These are phyloP conservation scores for Solanum hybrid DNA, from an alignment of 305 asterid species.

Conservation along the genomic window DNA sequence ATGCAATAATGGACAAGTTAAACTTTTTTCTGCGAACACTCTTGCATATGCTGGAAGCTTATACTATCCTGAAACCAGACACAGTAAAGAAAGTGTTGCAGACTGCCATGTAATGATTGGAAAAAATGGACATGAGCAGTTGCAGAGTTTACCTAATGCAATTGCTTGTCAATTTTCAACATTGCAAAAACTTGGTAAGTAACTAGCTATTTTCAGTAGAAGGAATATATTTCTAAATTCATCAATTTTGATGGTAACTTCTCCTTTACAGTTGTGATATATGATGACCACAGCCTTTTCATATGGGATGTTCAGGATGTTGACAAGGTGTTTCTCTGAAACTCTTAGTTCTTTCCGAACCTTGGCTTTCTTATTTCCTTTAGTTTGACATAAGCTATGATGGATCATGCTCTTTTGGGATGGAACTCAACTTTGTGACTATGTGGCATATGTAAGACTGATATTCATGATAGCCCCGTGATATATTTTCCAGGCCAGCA, in stretches of 20 bases:
- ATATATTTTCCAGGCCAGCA: slow-evolving; percentile 50
- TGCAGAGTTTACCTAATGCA: slow-evolving; percentile 46
- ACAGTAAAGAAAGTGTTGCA: slow-evolving; percentile 21
- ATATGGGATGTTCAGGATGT: slow-evolving; percentile 49
- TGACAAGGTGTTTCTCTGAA: slow-evolving; percentile 27
- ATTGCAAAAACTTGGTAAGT: slow-evolving; percentile 50
- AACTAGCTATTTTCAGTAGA: slow-evolving; percentile 6
- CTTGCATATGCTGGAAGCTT: slow-evolving; percentile 45
- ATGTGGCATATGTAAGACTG: slow-evolving; percentile 24
- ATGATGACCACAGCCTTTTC: slow-evolving; percentile 49
- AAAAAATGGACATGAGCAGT: slow-evolving; percentile 20
- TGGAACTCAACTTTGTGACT: slow-evolving; percentile 17
- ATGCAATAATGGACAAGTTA: slow-evolving; percentile 55
- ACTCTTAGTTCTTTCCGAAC: not conserved
- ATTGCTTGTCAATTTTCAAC: slow-evolving; percentile 64
- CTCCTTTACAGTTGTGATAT: slow-evolving; percentile 49
- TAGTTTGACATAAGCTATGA: not conserved
- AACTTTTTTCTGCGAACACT: slow-evolving; percentile 29
- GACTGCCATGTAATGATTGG: slow-evolving; percentile 15
- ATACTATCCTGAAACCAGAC: slow-evolving; percentile 34
- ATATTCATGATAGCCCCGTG: slow-evolving; percentile 33
- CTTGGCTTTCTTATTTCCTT: not conserved
- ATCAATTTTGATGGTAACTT: slow-evolving; percentile 16
- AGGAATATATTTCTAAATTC: slow-evolving; percentile 5
- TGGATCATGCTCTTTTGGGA: not conserved